Evolutionary conservation across 345 rosid genomes (phyloP).

Genomic region (Cardamine occulta): DNA sequence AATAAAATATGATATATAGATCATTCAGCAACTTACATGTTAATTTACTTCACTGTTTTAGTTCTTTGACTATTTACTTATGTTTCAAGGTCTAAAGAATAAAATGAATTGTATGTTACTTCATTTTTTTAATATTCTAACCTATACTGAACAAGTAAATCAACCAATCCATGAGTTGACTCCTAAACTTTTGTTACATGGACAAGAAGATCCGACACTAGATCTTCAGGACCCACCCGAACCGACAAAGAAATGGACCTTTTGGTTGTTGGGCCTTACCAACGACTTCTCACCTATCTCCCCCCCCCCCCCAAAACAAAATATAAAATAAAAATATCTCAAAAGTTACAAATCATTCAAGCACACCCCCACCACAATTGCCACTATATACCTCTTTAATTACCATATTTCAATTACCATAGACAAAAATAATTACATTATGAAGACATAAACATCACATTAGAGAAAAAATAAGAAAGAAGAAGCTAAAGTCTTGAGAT

Average conservation of each 20-base stretch:
- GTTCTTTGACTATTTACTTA: too few species aligned
- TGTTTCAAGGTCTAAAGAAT: too few species aligned
- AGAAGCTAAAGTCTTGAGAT: slow-evolving; percentile 18
- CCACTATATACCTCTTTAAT: neutral
- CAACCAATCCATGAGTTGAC: neutral
- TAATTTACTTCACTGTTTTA: too few species aligned
- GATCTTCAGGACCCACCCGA: slow-evolving; percentile 71
- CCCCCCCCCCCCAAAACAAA: neutral
- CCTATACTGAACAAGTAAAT: too few species aligned
- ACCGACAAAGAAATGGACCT: slow-evolving; percentile 51
- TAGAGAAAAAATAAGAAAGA: neutral
- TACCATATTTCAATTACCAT: slow-evolving; percentile 6
- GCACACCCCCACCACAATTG: neutral
- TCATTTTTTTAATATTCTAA: too few species aligned
- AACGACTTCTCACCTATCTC: slow-evolving; percentile 49
- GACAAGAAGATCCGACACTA: slow-evolving; percentile 58
- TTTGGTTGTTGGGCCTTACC: slow-evolving; percentile 54
- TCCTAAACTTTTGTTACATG: neutral
- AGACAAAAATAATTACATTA: slow-evolving; percentile 16
- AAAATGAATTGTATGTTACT: too few species aligned
- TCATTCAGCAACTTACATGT: too few species aligned
- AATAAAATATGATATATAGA: too few species aligned
- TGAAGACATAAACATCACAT: slow-evolving; percentile 15
- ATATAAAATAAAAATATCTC: neutral
- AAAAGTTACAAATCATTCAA: slow-evolving; percentile 13